Evolutionary conservation across 148 eudicot genomes (phyloP).

Genomic region (Polygonum aviculare): DNA sequence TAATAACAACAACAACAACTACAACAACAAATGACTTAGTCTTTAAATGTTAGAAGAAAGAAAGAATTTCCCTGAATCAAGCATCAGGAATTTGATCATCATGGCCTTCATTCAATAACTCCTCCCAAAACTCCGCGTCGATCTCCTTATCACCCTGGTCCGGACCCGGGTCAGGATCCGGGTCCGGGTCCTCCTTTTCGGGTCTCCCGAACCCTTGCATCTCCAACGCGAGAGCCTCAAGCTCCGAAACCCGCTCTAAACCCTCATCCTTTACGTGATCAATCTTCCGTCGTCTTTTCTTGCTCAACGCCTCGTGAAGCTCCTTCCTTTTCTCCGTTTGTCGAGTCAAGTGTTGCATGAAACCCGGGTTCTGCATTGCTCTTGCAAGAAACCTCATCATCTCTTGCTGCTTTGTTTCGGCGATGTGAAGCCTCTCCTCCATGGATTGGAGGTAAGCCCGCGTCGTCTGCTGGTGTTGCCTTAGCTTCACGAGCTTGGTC

Average conservation of each 20-base stretch:
- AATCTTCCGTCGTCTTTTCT: slow-evolving; percentile 59
- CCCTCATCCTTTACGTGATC: slow-evolving; percentile 18
- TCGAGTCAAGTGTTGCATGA: slow-evolving; percentile 48
- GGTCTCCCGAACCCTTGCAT: slow-evolving; percentile 63
- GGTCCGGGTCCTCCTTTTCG: slow-evolving; percentile 21
- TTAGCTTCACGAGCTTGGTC: slow-evolving; percentile 69
- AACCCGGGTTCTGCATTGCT: slow-evolving; percentile 79
- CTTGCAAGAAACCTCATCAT: slow-evolving; percentile 90
- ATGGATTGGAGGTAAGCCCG: slow-evolving; percentile 50
- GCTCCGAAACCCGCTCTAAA: slow-evolving; percentile 38
- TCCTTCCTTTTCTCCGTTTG: slow-evolving; percentile 49
- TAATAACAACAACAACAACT: neutral
- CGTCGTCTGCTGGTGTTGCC: slow-evolving; percentile 69
- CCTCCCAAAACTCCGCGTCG: slow-evolving; percentile 91
- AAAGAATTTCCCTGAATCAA: neutral
- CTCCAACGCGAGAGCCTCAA: slow-evolving; percentile 81
- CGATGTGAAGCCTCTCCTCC: slow-evolving; percentile 65
- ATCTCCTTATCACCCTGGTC: slow-evolving; percentile 34
- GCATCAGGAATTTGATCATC: neutral
- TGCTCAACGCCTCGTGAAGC: slow-evolving; percentile 48
- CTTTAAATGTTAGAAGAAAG: neutral
- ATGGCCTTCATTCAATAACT: slow-evolving; percentile 41
- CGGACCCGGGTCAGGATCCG: neutral
- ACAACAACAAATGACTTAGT: neutral
- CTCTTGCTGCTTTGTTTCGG: slow-evolving; percentile 70